phyloP scores from a whole-genome alignment of 768 basidiomycete genomes.

The Phylloporus arenicola region DNA sequence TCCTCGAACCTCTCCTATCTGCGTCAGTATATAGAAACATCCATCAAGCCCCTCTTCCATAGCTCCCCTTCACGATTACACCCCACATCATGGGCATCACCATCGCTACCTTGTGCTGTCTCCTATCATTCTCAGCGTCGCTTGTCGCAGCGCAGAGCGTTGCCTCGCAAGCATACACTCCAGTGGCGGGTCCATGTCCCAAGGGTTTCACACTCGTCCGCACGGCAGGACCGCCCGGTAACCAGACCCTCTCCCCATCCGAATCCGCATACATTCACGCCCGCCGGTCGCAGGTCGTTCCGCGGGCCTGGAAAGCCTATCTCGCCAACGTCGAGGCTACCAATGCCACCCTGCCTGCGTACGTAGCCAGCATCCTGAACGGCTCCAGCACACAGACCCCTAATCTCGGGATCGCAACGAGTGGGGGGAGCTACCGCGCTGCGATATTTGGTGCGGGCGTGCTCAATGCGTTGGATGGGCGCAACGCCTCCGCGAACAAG shows the following conservation, averaged over 20 bases:
- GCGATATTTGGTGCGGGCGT: conserved; percentile 51
- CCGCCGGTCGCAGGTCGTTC: conserved; percentile 33
- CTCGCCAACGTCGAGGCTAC: conserved; percentile 34
- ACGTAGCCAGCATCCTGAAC: conserved; percentile 28
- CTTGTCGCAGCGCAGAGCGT: conserved; percentile 19
- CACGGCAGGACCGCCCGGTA: conserved; percentile 18
- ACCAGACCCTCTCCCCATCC: conserved; percentile 31
- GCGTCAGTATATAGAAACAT: neutral
- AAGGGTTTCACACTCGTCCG: conserved; percentile 25
- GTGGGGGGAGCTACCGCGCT: conserved; percentile 55
- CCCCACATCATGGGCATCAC: neutral
- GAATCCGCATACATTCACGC: conserved; percentile 36
- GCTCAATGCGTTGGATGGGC: conserved; percentile 43
- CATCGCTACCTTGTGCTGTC: conserved; percentile 6
- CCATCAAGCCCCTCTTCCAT: too few species aligned
- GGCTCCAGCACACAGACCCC: conserved; percentile 26
- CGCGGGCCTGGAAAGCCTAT: conserved; percentile 37
- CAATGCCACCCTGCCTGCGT: conserved; percentile 28
- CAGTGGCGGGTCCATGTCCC: conserved; percentile 2
- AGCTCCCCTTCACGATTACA: neutral
- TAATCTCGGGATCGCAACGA: conserved; percentile 44
- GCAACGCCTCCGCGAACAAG: conserved; percentile 38
- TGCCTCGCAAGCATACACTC: conserved; percentile 25
- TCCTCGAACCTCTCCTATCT: too few species aligned
- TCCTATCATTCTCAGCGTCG: conserved; percentile 4